Conservation (phyloP, 768 basidiomycete genomes). For the Boletus patriciae region DNA sequence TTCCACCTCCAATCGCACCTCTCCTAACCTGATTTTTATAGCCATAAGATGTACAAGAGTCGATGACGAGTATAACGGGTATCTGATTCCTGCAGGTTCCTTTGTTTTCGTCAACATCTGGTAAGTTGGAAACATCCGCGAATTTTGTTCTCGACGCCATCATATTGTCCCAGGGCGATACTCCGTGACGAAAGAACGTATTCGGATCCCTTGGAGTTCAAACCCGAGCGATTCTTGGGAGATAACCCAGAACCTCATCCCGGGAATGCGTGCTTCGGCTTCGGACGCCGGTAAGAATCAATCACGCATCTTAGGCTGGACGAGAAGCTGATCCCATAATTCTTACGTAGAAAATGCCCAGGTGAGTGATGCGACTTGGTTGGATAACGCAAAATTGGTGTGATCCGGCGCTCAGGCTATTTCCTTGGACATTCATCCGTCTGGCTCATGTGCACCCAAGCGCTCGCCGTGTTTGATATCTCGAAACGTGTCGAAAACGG, state of each 20-base stretch:
- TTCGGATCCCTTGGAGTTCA: conserved; percentile 20
- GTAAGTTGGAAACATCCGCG: neutral
- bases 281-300: conserved; percentile 16
- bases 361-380: neutral
- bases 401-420: conserved; percentile 16
- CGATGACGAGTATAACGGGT: conserved; percentile 22
- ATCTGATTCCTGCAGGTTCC: conserved; percentile 23
- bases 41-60: conserved; percentile 10
- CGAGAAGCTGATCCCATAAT: neutral
- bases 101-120: conserved; percentile 23
- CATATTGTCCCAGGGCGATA: conserved; percentile 12
- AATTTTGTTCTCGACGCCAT: neutral
- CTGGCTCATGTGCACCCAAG: conserved; percentile 30
- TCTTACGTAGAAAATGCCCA: conserved; percentile 8
- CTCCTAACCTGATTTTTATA: neutral
- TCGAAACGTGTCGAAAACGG: conserved; percentile 42
- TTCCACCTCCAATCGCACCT: too few species aligned
- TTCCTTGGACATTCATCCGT: conserved; percentile 28
- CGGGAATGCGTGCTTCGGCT: conserved; percentile 14
- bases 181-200: conserved; percentile 19
- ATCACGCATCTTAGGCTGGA: neutral
- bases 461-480: conserved; percentile 47
- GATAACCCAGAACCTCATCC: conserved; percentile 20
- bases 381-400: neutral
- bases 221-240: conserved; percentile 25